Evolutionary conservation across 1,284 basidiomycete species (phyloP).

Genomic region (Naganishia sp.): DNA sequence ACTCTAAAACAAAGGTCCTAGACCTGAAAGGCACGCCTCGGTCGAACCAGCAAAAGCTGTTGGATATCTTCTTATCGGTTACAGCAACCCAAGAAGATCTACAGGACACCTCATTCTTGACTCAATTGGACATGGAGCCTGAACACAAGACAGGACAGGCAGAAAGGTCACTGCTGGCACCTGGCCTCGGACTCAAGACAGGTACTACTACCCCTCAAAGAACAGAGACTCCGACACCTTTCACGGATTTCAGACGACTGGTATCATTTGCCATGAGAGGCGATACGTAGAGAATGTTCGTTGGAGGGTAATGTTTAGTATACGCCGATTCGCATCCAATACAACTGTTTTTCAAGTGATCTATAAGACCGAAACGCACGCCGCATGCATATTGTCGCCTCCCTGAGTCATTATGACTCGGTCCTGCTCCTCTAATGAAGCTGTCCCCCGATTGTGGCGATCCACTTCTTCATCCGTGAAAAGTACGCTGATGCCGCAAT

Average conservation of each 20-base stretch:
- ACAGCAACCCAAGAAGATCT: slow-evolving; percentile 86
- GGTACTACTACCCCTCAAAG: slow-evolving; percentile 54
- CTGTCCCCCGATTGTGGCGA: neutral
- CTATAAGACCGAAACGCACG: neutral
- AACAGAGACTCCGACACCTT: slow-evolving; percentile 67
- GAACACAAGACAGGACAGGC: slow-evolving; percentile 27
- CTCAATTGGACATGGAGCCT: slow-evolving; percentile 86
- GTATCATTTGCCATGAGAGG: slow-evolving; percentile 75
- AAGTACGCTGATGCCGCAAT: slow-evolving; percentile 8
- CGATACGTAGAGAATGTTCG: neutral
- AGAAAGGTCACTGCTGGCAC: slow-evolving; percentile 58
- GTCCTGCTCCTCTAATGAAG: neutral
- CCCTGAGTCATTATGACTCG: slow-evolving; percentile 9
- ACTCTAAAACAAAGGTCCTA: slow-evolving; percentile 64
- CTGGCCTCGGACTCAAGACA: slow-evolving; percentile 56
- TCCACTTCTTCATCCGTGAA: slow-evolving; percentile 12
- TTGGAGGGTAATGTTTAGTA: no score
- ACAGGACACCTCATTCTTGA: slow-evolving; percentile 83
- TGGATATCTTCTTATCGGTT: slow-evolving; percentile 86
- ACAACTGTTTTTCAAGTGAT: neutral
- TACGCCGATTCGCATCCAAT: neutral
- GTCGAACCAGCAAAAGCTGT: slow-evolving; percentile 78
- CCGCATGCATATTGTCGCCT: slow-evolving; percentile 13
- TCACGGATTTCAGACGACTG: slow-evolving; percentile 79
- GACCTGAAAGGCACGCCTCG: slow-evolving; percentile 93